Evolutionary conservation across 1,284 basidiomycete species (phyloP).

Genomic region (Melampsora larici-populina): DNA sequence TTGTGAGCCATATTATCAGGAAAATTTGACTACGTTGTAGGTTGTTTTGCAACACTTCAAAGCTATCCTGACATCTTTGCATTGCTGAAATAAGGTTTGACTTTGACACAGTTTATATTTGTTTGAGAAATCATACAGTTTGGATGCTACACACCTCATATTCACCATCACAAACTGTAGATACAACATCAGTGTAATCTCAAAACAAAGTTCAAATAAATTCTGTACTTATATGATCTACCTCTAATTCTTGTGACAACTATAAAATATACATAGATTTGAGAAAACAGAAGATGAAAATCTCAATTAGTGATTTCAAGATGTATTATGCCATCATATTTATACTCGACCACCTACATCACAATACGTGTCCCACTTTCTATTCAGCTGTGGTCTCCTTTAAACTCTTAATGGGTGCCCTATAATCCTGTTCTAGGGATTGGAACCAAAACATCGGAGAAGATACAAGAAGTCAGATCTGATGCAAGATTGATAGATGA

Average conservation of each 20-base stretch:
- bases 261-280: constrained; percentile 49
- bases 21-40: constrained; percentile 48
- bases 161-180: constrained; percentile 89
- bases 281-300: neutral
- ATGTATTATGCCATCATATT: neutral
- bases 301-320: constrained; percentile 28
- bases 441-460: neutral
- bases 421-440: constrained; percentile 66
- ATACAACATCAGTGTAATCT: constrained; percentile 92
- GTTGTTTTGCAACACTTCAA: constrained; percentile 50
- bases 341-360: constrained; percentile 58
- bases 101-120: constrained; percentile 7
- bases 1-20: no score
- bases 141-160: constrained; percentile 71
- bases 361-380: constrained; percentile 95
- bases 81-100: constrained; percentile 63
- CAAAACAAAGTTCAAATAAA: constrained; percentile 93
- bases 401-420: constrained; percentile 76
- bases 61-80: constrained; percentile 76
- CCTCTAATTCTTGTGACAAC: constrained; percentile 90
- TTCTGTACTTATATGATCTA: constrained; percentile 83
- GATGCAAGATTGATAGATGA: neutral
- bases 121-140: neutral
- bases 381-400: constrained; percentile 78
- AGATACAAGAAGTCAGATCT: neutral